Base-by-base conservation (phyloP, 2,329 filamentous ascomycete genomes). In the Phialophora tarda region DNA sequence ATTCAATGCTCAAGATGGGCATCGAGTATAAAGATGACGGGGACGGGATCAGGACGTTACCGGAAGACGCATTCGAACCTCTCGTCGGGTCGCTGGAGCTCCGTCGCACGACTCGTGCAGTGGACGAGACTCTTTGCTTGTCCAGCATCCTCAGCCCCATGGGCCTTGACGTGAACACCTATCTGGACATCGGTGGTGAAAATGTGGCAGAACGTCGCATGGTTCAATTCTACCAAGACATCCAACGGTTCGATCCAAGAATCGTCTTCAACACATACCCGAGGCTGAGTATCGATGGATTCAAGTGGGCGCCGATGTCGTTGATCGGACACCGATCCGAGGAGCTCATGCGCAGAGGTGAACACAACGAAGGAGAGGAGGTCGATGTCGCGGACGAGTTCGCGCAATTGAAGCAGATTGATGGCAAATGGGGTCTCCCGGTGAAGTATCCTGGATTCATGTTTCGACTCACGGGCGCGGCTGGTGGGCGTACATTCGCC, bases 141-240 rank as follows among this genome's bases (percentile, higher is more conserved):
- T 51, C 48, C 21, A 51, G 48, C 24, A 51, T 51, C 48, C 48
- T 51, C 53, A 56, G 26, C 12, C 24, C 53, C 28, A 2, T 56
- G 26, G 53, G 53, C 21, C 26, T 28, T 10, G 53, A 56, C 24
- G 53, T 56, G 8, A 56, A 34, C 28, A 56, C 53, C 2, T 56
- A 56, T 23, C 30, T 56, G n/a, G 53, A 34, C n/a, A 56, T 56
- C n/a, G 21, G 3, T 7, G 53, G 53, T 12, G 30, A 56, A 17
- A 56, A 56, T 23, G 53, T 34, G 14, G 53, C 30, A 28, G 53
- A 34, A 56, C 53, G 53, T 12, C 53, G 53, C 24, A 56, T 56
- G 53, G 53, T 56, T 4, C 53, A 28, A 7, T 56, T 56, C 21
- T 34, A 56, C 30, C 26, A 34, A 23, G 53, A 56, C 12, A 56